These are phyloP conservation scores for Tricholoma saponaceum DNA, from an alignment of 768 basidiomycete genomes.

Conservation along the genomic window DNA sequence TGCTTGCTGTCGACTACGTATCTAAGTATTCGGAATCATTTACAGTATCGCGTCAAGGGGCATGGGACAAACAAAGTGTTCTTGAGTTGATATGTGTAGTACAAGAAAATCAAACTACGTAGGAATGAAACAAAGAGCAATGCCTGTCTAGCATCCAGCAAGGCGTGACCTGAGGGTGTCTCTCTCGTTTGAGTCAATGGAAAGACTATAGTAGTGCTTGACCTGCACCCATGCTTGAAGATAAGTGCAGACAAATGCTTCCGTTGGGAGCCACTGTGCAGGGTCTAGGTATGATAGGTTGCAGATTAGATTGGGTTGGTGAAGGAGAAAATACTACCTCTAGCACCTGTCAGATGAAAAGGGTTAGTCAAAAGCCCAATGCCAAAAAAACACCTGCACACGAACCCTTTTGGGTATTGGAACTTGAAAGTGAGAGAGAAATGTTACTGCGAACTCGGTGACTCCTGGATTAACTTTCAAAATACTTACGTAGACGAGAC, in stretches of 20 bases:
- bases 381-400: too few species aligned
- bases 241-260: slow-evolving; percentile 47
- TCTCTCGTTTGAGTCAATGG: slow-evolving; percentile 27
- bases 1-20: too few species aligned
- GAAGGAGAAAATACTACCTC: slow-evolving; percentile 22
- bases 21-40: too few species aligned
- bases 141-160: too few species aligned
- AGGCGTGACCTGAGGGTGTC: too few species aligned
- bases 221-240: slow-evolving; percentile 50
- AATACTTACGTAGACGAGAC: slow-evolving; percentile 25
- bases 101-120: too few species aligned
- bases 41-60: too few species aligned
- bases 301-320: not conserved
- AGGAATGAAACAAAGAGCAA: too few species aligned
- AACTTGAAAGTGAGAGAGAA: not conserved
- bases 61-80: too few species aligned
- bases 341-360: slow-evolving; percentile 30
- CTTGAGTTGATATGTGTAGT: too few species aligned
- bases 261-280: slow-evolving; percentile 49
- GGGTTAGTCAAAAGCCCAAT: too few species aligned
- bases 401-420: slow-evolving; percentile 25
- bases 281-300: slow-evolving; percentile 30
- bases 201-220: slow-evolving; percentile 46
- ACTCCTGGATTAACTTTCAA: too few species aligned
- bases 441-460: slow-evolving; percentile 20